phyloP scores from a whole-genome alignment of 495 filamentous ascomycete species.

The Tetracladium marchalianum region DNA sequence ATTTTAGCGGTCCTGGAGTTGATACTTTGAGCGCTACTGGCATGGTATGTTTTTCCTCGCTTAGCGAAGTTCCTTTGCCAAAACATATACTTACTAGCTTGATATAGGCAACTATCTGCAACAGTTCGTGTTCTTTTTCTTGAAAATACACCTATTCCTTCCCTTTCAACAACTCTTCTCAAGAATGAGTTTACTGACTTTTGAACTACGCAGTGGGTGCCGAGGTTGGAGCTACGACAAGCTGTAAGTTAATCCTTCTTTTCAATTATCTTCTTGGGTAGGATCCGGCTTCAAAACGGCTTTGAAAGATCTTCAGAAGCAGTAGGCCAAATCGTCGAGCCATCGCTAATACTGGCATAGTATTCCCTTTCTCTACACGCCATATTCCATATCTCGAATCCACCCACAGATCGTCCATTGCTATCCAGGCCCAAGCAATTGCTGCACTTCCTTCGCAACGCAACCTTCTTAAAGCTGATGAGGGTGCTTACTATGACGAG shows the following conservation, averaged over 20 bases:
- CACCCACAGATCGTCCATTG: conserved; percentile 69
- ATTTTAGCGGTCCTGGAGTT: conserved; percentile 58
- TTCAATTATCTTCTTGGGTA: conserved; percentile 33
- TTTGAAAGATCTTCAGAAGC: no score
- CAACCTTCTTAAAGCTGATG: conserved; percentile 63
- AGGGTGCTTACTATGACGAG: conserved; percentile 78
- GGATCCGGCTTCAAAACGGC: conserved; percentile 27
- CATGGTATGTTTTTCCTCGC: conserved; percentile 34
- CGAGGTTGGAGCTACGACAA: conserved; percentile 89
- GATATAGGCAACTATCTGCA: conserved; percentile 61
- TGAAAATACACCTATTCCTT: no score
- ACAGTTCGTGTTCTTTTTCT: conserved; percentile 45
- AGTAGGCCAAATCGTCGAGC: conserved; percentile 8
- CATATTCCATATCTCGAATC: conserved; percentile 72
- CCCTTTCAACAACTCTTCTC: not conserved
- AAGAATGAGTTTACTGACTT: not conserved
- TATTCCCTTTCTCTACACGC: conserved; percentile 51
- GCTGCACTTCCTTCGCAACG: conserved; percentile 33
- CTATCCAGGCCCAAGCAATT: conserved; percentile 46
- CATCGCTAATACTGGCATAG: no score
- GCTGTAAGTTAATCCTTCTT: conserved; percentile 47
- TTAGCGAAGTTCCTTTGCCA: no score
- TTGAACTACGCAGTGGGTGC: conserved; percentile 30
- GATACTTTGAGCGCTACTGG: conserved; percentile 84
- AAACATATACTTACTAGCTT: no score